A percentile compares a stretch with the other conserved stretches of the same genome.
Evolutionary conservation across 371 early-diverging fungal genomes (phyloP).

Genomic region (Coemansia sp.): DNA sequence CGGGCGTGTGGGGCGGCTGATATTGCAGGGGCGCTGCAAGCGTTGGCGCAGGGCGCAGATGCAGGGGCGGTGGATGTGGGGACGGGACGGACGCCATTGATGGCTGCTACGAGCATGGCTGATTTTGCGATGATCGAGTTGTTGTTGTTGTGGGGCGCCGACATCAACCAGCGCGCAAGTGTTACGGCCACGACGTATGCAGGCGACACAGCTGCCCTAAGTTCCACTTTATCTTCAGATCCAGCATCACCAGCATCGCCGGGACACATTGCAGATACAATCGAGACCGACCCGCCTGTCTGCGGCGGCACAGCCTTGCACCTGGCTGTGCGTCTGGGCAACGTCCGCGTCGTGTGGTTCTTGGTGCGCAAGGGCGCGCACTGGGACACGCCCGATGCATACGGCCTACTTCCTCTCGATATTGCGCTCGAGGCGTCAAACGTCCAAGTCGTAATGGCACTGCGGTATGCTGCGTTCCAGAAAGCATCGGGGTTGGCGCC

Average conservation of each 20-base stretch:
- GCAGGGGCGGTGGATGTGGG: slow-evolving; percentile 61
- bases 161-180: slow-evolving; percentile 40
- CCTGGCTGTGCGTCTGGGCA: slow-evolving; percentile 69
- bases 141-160: slow-evolving; percentile 63
- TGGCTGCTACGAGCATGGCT: slow-evolving; percentile 64
- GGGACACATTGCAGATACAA: neutral
- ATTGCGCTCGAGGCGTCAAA: slow-evolving; percentile 64
- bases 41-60: slow-evolving; percentile 71
- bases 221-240: slow-evolving; percentile 6
- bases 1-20: slow-evolving; percentile 50
- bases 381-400: slow-evolving; percentile 60
- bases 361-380: slow-evolving; percentile 70
- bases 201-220: slow-evolving; percentile 2
- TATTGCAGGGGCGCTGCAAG: slow-evolving; percentile 59
- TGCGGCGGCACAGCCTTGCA: slow-evolving; percentile 77
- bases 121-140: slow-evolving; percentile 62
- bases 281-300: slow-evolving; percentile 25
- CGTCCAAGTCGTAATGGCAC: slow-evolving; percentile 63
- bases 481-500: slow-evolving; percentile 40
- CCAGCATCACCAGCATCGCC: neutral
- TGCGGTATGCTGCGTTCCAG: slow-evolving; percentile 55
- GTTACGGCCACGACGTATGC: slow-evolving; percentile 35
- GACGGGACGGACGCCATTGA: slow-evolving; percentile 54
- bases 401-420: slow-evolving; percentile 62
- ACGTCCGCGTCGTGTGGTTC: slow-evolving; percentile 61